Base-by-base conservation (phyloP, 163 green algal species). In the Chloromonas sp. region DNA sequence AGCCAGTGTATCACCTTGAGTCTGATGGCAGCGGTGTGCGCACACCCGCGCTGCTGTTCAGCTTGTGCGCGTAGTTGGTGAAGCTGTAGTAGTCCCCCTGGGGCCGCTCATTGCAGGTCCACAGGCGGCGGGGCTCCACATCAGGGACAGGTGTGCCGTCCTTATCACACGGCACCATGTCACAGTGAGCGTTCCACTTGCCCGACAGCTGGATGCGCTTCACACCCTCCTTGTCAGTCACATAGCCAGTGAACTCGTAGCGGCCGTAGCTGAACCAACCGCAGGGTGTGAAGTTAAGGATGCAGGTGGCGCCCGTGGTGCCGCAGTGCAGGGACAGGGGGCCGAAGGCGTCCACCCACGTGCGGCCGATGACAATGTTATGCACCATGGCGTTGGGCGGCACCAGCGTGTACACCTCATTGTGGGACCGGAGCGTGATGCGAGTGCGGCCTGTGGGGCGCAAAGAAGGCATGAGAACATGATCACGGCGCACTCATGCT, bases 291-390 rank as follows among this genome's bases (percentile, higher is more conserved):
- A 98, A 98, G 60, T 95, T 93, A 79, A 99, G 89, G 71, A 93
- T 88, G 57, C 88, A 92, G 81, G 91, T 92, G 74, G 92, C 93
- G 2, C 95, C 95, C 1, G 92, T 97, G 70, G 89, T 95, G 59
- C 85, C 74, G 91, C 97, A 98, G 84, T 89, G 86, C 79, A 99
- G 87, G 11, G 85, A 91, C 86, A 98, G 94, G 60, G 95, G 89
- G 57, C 97, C 97, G 83, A 93, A 96, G 2, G 89, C 94, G 91
- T 99, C 97, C 59, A 99, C 88, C 96, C 92, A 95, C 60, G 91
- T 94, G 77, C 89, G 87, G 13, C 96, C 96, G 5, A 99, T 88
- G 81, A 98, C 95, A 70, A 98, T 89, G 88, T 98, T 98, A 92
- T 98, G 91, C 59, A 96, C 96, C 91, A 97, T 98, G 85, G 91